Evolutionary conservation across 2,329 filamentous ascomycete genomes (phyloP).

Genomic region (Acephala macrosclerotiorum): DNA sequence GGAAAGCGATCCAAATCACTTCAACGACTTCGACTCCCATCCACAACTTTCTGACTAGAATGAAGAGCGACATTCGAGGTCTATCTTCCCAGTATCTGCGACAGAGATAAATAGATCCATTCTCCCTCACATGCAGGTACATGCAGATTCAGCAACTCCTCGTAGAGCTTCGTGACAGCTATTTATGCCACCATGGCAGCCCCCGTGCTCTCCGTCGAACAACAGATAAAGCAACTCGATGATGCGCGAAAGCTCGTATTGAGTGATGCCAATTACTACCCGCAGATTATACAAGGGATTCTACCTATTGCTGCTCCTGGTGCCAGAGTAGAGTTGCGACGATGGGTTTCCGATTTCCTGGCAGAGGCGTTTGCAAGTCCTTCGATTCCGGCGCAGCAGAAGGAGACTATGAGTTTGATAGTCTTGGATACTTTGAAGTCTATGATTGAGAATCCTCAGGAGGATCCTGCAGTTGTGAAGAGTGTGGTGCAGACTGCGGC

Average conservation of each 20-base stretch:
- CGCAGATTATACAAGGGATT: constrained; percentile 89
- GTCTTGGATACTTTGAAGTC: constrained; percentile 80
- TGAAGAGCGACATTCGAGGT: constrained; percentile 22
- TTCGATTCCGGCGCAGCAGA: constrained; percentile 77
- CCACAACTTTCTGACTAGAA: constrained; percentile 19
- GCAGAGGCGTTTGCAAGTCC: constrained; percentile 96
- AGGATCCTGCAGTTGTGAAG: constrained; percentile 83
- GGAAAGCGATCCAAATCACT: background rate
- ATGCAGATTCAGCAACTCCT: constrained; percentile 25
- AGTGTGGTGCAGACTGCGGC: constrained; percentile 87
- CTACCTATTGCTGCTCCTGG: constrained; percentile 86
- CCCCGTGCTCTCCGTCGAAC: constrained; percentile 64
- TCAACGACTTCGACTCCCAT: constrained; percentile 12
- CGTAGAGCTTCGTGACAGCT: constrained; percentile 37
- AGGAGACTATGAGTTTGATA: constrained; percentile 78
- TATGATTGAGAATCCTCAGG: constrained; percentile 73
- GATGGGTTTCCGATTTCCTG: constrained; percentile 97
- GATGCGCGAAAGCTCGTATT: constrained; percentile 90
- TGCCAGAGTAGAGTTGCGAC: constrained; percentile 79
- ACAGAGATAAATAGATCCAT: constrained; percentile 21
- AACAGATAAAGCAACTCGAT: constrained; percentile 88
- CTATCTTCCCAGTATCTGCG: constrained; percentile 24
- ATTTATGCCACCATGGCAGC: constrained; percentile 55
- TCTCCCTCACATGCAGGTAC: constrained; percentile 32
- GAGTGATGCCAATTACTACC: constrained; percentile 86